phyloP scores from a whole-genome alignment of 202 grass and related monocot species.

The Carex sylvatica region DNA sequence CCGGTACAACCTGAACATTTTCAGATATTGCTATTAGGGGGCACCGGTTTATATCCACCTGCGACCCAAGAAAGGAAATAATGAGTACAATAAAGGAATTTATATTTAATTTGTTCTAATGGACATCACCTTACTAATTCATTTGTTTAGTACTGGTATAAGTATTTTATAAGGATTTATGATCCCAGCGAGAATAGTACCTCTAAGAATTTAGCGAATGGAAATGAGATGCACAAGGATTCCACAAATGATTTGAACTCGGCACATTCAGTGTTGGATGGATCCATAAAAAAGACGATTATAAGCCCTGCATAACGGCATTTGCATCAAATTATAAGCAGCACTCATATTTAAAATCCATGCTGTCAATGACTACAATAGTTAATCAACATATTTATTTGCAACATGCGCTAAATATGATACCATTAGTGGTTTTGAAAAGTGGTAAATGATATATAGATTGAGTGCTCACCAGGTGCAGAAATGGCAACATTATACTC shows the following conservation, averaged over 20 bases:
- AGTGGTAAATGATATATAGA: too few species aligned
- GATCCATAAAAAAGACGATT: constrained; percentile 29
- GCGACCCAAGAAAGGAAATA: background rate
- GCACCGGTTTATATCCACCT: constrained; percentile 30
- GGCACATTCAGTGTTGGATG: constrained; percentile 2
- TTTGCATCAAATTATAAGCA: background rate
- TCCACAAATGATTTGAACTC: constrained; percentile 6
- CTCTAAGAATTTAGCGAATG: constrained; percentile 19
- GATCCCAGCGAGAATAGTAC: background rate
- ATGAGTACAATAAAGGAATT: background rate
- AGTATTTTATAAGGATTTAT: too few species aligned
- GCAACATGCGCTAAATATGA: too few species aligned
- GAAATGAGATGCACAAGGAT: constrained; percentile 19
- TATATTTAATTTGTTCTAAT: too few species aligned
- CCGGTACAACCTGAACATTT: constrained; percentile 23
- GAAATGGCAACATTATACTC: constrained; percentile 27
- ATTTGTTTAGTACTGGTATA: too few species aligned
- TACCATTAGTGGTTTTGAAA: too few species aligned
- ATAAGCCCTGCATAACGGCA: constrained; percentile 3
- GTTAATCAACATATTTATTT: too few species aligned
- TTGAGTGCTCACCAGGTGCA: constrained; percentile 21
- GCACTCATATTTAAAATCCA: too few species aligned
- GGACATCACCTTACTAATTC: too few species aligned
- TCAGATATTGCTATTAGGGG: constrained; percentile 10
- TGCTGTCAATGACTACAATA: too few species aligned